Percentiles rank a stretch among this genome's conserved stretches.
These are phyloP conservation scores for Dacryopinax primogenitus DNA, from an alignment of 768 basidiomycete genomes.

Conservation along the genomic window DNA sequence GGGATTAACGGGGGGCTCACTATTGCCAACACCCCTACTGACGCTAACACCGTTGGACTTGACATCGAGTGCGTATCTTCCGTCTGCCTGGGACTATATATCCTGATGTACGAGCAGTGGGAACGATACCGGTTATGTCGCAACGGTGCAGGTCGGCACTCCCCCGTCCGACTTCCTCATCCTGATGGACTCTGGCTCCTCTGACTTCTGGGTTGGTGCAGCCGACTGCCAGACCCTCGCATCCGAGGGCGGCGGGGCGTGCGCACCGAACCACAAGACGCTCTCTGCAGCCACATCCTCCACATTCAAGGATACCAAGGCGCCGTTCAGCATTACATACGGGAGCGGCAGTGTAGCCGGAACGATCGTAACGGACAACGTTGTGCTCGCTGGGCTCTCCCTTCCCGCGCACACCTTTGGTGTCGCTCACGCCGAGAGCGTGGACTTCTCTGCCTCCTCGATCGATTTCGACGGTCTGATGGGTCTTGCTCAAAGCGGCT, in stretches of 20 bases:
- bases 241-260: slow-evolving; percentile 24
- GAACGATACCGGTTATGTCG: slow-evolving; percentile 42
- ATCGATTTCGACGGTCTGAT: slow-evolving; percentile 44
- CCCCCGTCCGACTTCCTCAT: slow-evolving; percentile 44
- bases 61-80: slow-evolving; percentile 47
- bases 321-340: slow-evolving; percentile 49
- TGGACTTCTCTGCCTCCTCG: slow-evolving; percentile 52
- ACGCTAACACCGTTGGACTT: slow-evolving; percentile 47
- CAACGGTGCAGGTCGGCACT: slow-evolving; percentile 48
- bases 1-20: slow-evolving; percentile 32
- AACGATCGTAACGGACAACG: slow-evolving; percentile 46
- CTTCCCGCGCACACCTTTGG: slow-evolving; percentile 55
- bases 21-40: slow-evolving; percentile 31
- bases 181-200: slow-evolving; percentile 59
- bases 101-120: slow-evolving; percentile 25
- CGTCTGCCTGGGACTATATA: not conserved
- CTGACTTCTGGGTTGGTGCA: slow-evolving; percentile 53
- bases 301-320: slow-evolving; percentile 42
- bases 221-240: slow-evolving; percentile 33
- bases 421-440: slow-evolving; percentile 44
- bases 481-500: slow-evolving; percentile 56
- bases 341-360: slow-evolving; percentile 61
- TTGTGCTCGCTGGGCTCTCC: slow-evolving; percentile 49
- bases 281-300: slow-evolving; percentile 51
- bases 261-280: slow-evolving; percentile 47